Conservation (phyloP, 192 early-diverging fungal species). For the Oehlia diaphana region DNA sequence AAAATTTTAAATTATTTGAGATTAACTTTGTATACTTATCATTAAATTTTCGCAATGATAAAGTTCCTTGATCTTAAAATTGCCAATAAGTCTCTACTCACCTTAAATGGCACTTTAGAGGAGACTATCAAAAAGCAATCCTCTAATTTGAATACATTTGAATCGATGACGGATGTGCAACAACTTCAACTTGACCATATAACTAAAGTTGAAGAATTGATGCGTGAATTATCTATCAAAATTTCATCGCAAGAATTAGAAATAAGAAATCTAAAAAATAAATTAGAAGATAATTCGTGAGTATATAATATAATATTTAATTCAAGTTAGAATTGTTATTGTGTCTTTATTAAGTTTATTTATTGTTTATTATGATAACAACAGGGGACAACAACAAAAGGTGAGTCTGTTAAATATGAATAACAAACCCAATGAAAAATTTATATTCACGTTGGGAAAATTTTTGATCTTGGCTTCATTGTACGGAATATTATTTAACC, state of each 20-base stretch:
- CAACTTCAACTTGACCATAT: constrained; percentile 17
- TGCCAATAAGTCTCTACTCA: constrained; percentile 20
- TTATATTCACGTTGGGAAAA: neutral
- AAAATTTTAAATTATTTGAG: neutral
- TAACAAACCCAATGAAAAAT: neutral
- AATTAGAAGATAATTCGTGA: neutral
- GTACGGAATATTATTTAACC: constrained; percentile 1
- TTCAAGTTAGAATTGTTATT: neutral
- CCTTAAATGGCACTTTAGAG: neutral
- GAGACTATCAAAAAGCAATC: constrained; percentile 15
- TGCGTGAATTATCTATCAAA: constrained; percentile 10
- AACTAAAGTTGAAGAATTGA: constrained; percentile 20
- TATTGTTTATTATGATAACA: neutral
- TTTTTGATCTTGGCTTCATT: constrained; percentile 10
- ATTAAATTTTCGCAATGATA: neutral
- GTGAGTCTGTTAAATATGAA: constrained; percentile 7
- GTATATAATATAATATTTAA: constrained; percentile 21
- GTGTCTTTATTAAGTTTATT: neutral
- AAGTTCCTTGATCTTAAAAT: constrained; percentile 26
- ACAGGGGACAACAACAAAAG: constrained; percentile 14
- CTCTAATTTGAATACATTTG: neutral
- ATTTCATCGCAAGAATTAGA: constrained; percentile 13
- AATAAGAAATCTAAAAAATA: constrained; percentile 6
- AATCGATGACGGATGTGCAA: neutral
- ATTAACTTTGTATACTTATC: neutral